These are phyloP conservation scores for Papiliotrema terrestris DNA, from an alignment of 1,284 basidiomycete species.

Conservation along the genomic window DNA sequence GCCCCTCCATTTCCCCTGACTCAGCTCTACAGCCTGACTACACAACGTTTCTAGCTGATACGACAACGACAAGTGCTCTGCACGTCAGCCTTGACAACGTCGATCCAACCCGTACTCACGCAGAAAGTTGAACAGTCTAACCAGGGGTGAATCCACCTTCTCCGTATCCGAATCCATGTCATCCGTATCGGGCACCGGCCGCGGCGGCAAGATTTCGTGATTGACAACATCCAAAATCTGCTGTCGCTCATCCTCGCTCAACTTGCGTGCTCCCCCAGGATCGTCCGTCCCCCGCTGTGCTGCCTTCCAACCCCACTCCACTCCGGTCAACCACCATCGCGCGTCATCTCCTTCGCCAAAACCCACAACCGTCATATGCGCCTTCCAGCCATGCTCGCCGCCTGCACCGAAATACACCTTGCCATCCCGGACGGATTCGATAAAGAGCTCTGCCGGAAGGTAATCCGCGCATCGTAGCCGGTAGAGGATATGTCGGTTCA, in stretches of 20 bases:
- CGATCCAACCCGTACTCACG: slow-evolving; percentile 19
- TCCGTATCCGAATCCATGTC: neutral
- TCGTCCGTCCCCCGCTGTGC: slow-evolving; percentile 20
- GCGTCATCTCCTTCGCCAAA: slow-evolving; percentile 34
- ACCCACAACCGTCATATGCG: slow-evolving; percentile 36
- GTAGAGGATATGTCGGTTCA: slow-evolving; percentile 39
- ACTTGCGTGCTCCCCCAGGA: slow-evolving; percentile 21
- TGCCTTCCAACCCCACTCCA: slow-evolving; percentile 40
- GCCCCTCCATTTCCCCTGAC: slow-evolving; percentile 32
- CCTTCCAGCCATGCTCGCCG: slow-evolving; percentile 31
- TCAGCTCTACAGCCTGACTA: slow-evolving; percentile 33
- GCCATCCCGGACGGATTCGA: slow-evolving; percentile 37
- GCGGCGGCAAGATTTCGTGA: slow-evolving; percentile 28
- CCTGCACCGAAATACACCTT: slow-evolving; percentile 30
- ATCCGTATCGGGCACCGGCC: slow-evolving; percentile 7
- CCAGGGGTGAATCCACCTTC: slow-evolving; percentile 36
- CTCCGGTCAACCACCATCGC: slow-evolving; percentile 43
- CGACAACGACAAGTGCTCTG: slow-evolving; percentile 41
- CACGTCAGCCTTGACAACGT: neutral
- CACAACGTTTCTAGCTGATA: slow-evolving; percentile 42
- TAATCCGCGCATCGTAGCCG: slow-evolving; percentile 40
- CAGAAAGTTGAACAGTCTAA: slow-evolving; percentile 41
- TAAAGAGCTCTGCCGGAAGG: slow-evolving; percentile 33
- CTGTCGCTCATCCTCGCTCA: slow-evolving; percentile 30
- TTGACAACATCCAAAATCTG: slow-evolving; percentile 42